A percentile compares a stretch with the other conserved stretches of the same genome.
phyloP scores from a whole-genome alignment of 495 filamentous ascomycete genomes.

The Hypomontagnella submonticulosa region DNA sequence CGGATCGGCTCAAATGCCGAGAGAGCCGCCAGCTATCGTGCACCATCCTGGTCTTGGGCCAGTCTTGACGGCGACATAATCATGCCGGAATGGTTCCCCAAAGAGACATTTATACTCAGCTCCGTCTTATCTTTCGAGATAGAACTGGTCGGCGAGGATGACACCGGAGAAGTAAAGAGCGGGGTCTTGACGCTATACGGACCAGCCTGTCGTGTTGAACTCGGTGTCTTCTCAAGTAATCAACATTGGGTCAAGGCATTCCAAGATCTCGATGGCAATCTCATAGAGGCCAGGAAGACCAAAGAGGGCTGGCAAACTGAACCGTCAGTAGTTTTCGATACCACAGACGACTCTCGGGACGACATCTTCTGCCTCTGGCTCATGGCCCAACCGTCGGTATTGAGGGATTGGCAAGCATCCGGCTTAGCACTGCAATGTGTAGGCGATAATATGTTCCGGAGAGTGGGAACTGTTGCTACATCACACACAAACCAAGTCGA shows the following conservation, averaged over 20 bases:
- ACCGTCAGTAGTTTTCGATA: slow-evolving; percentile 19
- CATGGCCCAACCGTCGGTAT: neutral
- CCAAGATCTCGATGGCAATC: neutral
- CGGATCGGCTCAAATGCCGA: slow-evolving; percentile 2
- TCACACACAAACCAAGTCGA: neutral
- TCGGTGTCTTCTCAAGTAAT: neutral
- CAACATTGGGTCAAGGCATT: slow-evolving; percentile 1
- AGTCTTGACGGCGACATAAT: slow-evolving; percentile 12
- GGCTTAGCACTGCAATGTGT: slow-evolving; percentile 3
- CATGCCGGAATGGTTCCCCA: slow-evolving; percentile 9
- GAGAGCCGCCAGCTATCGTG: neutral
- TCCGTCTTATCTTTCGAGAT: neutral
- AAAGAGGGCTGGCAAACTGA: neutral
- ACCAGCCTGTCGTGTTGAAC: neutral
- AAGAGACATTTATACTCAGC: slow-evolving; percentile 5
- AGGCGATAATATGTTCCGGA: neutral
- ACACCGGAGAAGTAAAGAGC: slow-evolving; percentile 9
- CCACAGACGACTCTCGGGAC: neutral
- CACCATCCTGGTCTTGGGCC: slow-evolving; percentile 19
- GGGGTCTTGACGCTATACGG: neutral
- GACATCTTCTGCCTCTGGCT: slow-evolving; percentile 12
- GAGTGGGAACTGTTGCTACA: slow-evolving; percentile 5
- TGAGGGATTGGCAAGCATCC: slow-evolving; percentile 14
- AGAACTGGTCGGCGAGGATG: neutral
- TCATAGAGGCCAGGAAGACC: neutral